Base-by-base conservation (phyloP, 1,139 yeast species). In the Lodderomyces metapsilosis region DNA sequence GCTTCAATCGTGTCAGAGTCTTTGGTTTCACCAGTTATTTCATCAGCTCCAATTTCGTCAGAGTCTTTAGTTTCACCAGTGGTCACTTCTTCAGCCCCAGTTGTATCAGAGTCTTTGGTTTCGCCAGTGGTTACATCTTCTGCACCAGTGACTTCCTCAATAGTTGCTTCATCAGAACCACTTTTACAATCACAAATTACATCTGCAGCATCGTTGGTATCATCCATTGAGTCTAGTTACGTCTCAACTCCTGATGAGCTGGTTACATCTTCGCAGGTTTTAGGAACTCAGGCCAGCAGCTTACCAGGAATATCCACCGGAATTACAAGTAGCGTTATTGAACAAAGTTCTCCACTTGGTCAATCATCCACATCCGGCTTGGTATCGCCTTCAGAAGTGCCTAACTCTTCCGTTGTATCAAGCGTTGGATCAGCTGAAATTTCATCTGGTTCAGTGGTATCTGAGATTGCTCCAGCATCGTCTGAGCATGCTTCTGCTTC, bases 31-130 rank as follows among this genome's bases (percentile, higher is more conserved):
- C 30, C 30, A 5, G 12, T n/a, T n/a, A 4, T 25, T 15, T 28
- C 30, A 23, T 13, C 30, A n/a, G 21, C 22, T 4, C 21, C 11
- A 28, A 5, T 27, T 28, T 40, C 20, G 7, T 28, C 32, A 28
- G n/a, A 28, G 12, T 28, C 32, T 4, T 15, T 15, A 4, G 34
- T 36, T 27, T 32, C 42, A 21, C 33, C 34, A 12, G 42, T 40
- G n/a, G 42, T 40, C 8, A 24, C 38, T 15, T 38, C 38, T n/a
- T 36, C 52, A 13, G 34, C 23, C 6, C 21, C n/a, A 32, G 10
- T 20, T 5, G 17, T 24, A 3, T 15, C 34, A 5, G 34, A 12
- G 15, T 25, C 30, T 25, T 4, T 25, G 11, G 32, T 11, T 15
- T 28, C 32, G 18, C 32, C 18, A 15, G 32, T 15, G 11, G 18